Conservation (phyloP, 2,329 filamentous ascomycete genomes). For the Fusarium annulatum region DNA sequence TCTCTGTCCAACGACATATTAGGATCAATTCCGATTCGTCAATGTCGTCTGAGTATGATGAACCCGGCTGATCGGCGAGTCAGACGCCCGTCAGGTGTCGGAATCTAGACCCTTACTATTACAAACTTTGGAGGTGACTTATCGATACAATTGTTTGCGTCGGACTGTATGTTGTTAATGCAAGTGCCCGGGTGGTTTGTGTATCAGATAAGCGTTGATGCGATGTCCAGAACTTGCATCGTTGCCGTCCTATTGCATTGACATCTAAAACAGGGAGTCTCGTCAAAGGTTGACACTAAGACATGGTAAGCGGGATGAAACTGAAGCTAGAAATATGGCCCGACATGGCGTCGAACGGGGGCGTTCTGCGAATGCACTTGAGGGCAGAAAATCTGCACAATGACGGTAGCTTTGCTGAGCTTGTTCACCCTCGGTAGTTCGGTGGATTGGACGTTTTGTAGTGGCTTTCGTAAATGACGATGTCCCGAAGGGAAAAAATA, state of each 20-base stretch:
- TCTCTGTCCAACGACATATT: neutral
- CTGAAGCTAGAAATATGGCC: neutral
- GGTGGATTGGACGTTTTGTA: accelerated
- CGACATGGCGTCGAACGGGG: neutral
- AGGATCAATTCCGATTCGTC: neutral
- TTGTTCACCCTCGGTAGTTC: neutral
- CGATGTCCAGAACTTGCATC: neutral
- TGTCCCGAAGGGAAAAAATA: neutral
- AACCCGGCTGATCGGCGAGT: neutral
- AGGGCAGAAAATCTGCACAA: accelerated
- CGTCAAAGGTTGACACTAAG: neutral
- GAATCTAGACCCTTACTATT: neutral
- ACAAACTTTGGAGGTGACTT: no score
- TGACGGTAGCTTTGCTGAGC: neutral
- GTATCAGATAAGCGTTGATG: no score
- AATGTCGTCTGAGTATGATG: neutral
- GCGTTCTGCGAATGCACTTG: neutral
- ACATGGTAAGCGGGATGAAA: accelerated
- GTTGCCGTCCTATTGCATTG: neutral
- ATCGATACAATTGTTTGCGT: accelerated
- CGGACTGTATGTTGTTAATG: accelerated
- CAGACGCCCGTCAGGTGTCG: no score
- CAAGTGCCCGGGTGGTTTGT: accelerated
- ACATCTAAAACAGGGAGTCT: accelerated
- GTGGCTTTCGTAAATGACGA: accelerated